Conservation (phyloP, 257 asterid species). For the Plantago major region DNA sequence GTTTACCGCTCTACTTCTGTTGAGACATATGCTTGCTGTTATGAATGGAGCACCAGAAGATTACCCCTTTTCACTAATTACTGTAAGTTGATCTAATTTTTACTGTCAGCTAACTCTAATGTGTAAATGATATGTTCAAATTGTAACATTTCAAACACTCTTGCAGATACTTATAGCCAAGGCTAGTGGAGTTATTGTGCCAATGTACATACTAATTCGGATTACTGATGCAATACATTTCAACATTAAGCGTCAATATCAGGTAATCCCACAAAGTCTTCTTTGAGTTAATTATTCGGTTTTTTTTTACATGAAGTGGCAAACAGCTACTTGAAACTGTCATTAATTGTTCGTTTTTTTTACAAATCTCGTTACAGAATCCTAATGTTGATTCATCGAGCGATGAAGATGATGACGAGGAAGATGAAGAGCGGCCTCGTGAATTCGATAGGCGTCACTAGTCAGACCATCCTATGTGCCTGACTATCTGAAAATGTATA, state of each 20-base stretch:
- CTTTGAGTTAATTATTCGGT: neutral
- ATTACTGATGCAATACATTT: constrained; percentile 46
- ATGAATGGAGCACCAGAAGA: constrained; percentile 39
- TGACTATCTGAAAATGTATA: constrained; percentile 7
- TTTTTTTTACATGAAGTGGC: neutral
- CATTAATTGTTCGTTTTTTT: neutral
- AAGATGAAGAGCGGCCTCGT: constrained; percentile 18
- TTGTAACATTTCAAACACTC: neutral
- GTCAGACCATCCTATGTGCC: neutral
- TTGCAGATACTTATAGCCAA: constrained; percentile 55
- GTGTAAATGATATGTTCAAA: neutral
- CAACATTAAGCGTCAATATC: constrained; percentile 34
- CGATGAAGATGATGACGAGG: constrained; percentile 28
- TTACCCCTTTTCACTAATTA: constrained; percentile 67
- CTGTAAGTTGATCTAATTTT: constrained; percentile 41
- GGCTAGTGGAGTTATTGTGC: constrained; percentile 68
- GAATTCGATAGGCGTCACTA: neutral
- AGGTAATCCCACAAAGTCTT: constrained; percentile 27
- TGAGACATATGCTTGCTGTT: constrained; percentile 50
- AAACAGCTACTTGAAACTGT: neutral
- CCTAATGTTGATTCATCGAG: constrained; percentile 16
- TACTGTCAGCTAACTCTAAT: neutral
- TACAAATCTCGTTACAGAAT: constrained; percentile 19
- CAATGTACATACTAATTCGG: constrained; percentile 68
- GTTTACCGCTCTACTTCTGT: constrained; percentile 43